Conservation (phyloP, 257 asterid species). For the Cynanchum wilfordii region DNA sequence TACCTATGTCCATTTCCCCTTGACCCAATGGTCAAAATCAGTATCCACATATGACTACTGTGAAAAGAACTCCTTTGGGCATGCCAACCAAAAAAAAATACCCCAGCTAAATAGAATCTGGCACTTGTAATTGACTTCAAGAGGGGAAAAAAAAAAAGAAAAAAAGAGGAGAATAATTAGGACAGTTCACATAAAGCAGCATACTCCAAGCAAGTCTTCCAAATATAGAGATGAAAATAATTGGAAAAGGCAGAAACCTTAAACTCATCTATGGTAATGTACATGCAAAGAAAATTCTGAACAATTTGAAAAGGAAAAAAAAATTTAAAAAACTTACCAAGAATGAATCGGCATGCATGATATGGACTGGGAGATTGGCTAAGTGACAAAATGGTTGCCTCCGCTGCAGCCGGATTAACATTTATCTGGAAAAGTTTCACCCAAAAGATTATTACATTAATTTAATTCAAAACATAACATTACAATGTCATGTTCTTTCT, state of each 20-base stretch:
- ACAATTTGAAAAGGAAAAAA: neutral
- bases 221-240: neutral
- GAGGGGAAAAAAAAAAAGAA: neutral
- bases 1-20: neutral
- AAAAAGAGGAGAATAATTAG: neutral
- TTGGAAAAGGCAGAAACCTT: neutral
- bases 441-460: neutral
- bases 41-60: neutral
- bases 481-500: too few relatives aligned
- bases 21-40: neutral
- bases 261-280: neutral
- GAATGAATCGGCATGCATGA: conserved; percentile 76
- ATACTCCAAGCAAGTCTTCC: neutral
- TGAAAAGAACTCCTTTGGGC: neutral
- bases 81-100: neutral
- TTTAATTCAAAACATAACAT: neutral
- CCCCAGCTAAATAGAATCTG: neutral
- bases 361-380: conserved; percentile 76
- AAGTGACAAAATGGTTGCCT: conserved; percentile 70
- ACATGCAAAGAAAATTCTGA: conserved; percentile 8
- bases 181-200: neutral
- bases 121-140: neutral
- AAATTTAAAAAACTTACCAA: conserved; percentile 47
- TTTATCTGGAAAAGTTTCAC: conserved; percentile 50
- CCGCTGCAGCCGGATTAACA: conserved; percentile 80